Evolutionary conservation across 1,284 basidiomycete species (phyloP).

Genomic region (Cerrena zonata): DNA sequence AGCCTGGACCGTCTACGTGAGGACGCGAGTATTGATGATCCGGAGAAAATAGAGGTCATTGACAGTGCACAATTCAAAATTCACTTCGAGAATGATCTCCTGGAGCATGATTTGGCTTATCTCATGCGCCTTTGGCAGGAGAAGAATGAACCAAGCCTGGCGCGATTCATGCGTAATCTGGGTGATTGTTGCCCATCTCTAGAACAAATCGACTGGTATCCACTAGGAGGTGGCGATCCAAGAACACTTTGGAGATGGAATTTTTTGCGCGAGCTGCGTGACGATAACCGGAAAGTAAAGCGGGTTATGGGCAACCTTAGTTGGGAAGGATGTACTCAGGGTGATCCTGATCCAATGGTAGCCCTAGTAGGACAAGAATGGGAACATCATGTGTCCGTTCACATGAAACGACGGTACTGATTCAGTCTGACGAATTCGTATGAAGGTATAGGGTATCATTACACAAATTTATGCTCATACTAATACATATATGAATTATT

Average conservation of each 20-base stretch:
- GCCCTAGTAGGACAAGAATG: constrained; percentile 7
- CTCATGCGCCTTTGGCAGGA: constrained; percentile 12
- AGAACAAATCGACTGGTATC: constrained; percentile 18
- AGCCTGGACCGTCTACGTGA: neutral
- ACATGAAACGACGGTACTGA: neutral
- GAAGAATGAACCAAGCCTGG: constrained; percentile 4
- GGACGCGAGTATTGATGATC: neutral
- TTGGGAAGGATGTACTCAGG: constrained; percentile 2
- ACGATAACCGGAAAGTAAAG: neutral
- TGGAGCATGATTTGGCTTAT: constrained; percentile 5
- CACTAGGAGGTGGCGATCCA: neutral
- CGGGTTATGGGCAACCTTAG: constrained; percentile 1
- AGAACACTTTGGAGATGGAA: constrained; percentile 5
- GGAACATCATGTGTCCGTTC: neutral
- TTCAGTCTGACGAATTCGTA: neutral
- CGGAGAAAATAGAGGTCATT: neutral
- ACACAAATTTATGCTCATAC: neutral
- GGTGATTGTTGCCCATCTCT: constrained; percentile 13
- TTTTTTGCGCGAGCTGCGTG: neutral
- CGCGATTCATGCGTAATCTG: constrained; percentile 4
- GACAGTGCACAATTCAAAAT: neutral
- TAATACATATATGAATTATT: constrained; percentile 3
- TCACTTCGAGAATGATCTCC: constrained; percentile 1
- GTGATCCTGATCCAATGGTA: neutral
- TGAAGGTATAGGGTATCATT: neutral